phyloP scores from a whole-genome alignment of 73 alveolate species.

The Uronychia binucleata region DNA sequence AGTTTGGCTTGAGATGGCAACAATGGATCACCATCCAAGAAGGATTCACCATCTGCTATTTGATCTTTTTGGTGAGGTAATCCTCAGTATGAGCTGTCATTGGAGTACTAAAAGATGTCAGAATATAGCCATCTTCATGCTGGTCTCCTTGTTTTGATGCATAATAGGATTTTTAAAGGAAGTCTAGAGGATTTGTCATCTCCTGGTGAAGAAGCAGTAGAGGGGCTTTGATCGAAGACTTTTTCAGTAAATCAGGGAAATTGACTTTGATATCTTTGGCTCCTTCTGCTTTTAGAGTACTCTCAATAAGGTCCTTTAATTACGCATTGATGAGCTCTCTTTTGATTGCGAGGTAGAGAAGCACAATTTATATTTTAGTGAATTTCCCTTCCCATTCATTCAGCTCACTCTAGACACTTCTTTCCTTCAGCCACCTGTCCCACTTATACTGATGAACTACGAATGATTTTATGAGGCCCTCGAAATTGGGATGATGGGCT shows the following conservation, averaged over 20 bases:
- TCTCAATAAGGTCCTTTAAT: slow-evolving; percentile 81
- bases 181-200: slow-evolving; percentile 84
- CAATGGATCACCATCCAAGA: slow-evolving; percentile 96
- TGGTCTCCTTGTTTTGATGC: slow-evolving; percentile 58
- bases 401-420: too few relatives aligned
- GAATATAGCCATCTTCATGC: slow-evolving; percentile 41
- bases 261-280: slow-evolving; percentile 83
- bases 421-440: too few relatives aligned
- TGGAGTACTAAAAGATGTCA: slow-evolving; percentile 58
- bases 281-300: slow-evolving; percentile 86
- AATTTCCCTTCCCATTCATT: too few relatives aligned
- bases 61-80: slow-evolving; percentile 71
- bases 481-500: too few relatives aligned
- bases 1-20: slow-evolving; percentile 95
- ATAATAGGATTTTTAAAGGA: slow-evolving; percentile 70
- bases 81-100: slow-evolving; percentile 82
- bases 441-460: too few relatives aligned
- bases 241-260: slow-evolving; percentile 64
- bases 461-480: too few relatives aligned
- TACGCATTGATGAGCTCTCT: too few relatives aligned
- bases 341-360: too few relatives aligned
- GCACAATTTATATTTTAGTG: too few relatives aligned
- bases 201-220: slow-evolving; percentile 79
- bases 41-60: slow-evolving; percentile 65
- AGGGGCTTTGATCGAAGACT: slow-evolving; percentile 73